Conservation (phyloP, 1,284 basidiomycete genomes). For the Trametes versicolor region DNA sequence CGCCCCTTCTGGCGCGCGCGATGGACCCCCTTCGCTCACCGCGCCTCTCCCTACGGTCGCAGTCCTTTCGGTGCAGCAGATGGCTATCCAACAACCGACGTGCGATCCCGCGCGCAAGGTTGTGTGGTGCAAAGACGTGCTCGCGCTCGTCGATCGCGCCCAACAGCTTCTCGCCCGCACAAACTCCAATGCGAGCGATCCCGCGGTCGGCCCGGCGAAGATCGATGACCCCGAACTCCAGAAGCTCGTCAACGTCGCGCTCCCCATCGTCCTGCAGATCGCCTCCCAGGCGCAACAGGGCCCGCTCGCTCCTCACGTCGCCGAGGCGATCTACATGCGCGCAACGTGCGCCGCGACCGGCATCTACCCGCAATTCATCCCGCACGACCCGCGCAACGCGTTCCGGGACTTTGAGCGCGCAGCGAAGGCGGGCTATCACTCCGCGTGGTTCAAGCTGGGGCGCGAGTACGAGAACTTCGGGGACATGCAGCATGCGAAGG, state of each 20-base stretch:
- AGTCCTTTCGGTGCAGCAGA: conserved; percentile 58
- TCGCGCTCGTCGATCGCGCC: conserved; percentile 79
- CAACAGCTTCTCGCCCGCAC: conserved; percentile 50
- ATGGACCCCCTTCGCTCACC: conserved; percentile 61
- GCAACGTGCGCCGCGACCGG: conserved; percentile 80
- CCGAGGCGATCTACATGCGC: conserved; percentile 81
- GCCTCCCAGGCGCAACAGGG: conserved; percentile 46
- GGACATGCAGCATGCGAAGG: conserved; percentile 55
- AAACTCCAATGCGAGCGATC: conserved; percentile 51
- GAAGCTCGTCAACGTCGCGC: conserved; percentile 71
- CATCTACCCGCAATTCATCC: conserved; percentile 66
- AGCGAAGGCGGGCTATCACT: conserved; percentile 75
- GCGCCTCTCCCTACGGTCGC: conserved; percentile 70
- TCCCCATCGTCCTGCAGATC: conserved; percentile 68
- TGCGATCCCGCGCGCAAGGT: conserved; percentile 70
- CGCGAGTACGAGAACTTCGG: conserved; percentile 92
- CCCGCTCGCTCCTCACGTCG: conserved; percentile 58
- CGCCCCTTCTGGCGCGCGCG: conserved; percentile 29
- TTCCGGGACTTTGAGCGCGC: conserved; percentile 90
- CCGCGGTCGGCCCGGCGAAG: conserved; percentile 55
- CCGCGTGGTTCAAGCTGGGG: conserved; percentile 91
- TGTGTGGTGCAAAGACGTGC: conserved; percentile 82
- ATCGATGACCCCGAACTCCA: conserved; percentile 73
- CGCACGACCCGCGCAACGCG: conserved; percentile 78
- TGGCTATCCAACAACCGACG: conserved; percentile 56